Conservation (phyloP, 1,284 basidiomycete genomes). For the Trametes hirsuta region DNA sequence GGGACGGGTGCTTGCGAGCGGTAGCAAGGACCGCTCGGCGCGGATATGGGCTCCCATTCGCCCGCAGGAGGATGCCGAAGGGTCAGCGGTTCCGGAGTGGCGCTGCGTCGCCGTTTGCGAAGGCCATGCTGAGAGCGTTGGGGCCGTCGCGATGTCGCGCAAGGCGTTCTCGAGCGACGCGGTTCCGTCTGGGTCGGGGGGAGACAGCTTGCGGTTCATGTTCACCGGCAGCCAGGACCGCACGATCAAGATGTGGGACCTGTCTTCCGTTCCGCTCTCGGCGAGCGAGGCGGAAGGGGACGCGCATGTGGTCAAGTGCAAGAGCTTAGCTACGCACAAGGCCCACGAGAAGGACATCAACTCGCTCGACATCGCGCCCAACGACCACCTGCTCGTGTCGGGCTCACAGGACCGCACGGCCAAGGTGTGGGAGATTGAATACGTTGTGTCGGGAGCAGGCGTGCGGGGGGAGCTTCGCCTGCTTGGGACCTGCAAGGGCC, state of each 20-base stretch:
- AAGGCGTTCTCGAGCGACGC: slow-evolving; percentile 35
- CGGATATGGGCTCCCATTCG: slow-evolving; percentile 77
- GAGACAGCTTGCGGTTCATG: slow-evolving; percentile 59
- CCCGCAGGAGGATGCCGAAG: slow-evolving; percentile 15
- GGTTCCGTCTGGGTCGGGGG: slow-evolving; percentile 19
- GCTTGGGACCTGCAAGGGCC: slow-evolving; percentile 92
- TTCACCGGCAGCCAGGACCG: slow-evolving; percentile 96
- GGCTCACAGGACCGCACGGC: slow-evolving; percentile 97
- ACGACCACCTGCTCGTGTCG: slow-evolving; percentile 87
- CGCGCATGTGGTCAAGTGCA: slow-evolving; percentile 50
- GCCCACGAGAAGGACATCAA: slow-evolving; percentile 99
- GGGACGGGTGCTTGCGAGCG: slow-evolving; percentile 81
- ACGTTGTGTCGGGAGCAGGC: slow-evolving; percentile 46
- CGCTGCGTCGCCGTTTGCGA: slow-evolving; percentile 86
- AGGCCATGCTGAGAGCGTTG: slow-evolving; percentile 94
- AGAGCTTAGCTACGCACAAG: slow-evolving; percentile 86
- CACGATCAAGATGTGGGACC: slow-evolving; percentile 99
- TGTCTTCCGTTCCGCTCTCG: slow-evolving; percentile 52
- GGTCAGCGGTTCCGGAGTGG: slow-evolving; percentile 57
- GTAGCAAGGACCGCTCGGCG: slow-evolving; percentile 90
- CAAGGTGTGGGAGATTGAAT: slow-evolving; percentile 86
- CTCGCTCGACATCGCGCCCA: slow-evolving; percentile 90
- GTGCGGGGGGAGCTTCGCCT: slow-evolving; percentile 71
- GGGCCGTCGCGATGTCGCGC: slow-evolving; percentile 83
- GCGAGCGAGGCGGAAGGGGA: slow-evolving; percentile 21